Percentiles rank a stretch among this genome's conserved stretches.
Conservation (phyloP, 1,284 basidiomycete genomes). For the Cystobasidium sp. region DNA sequence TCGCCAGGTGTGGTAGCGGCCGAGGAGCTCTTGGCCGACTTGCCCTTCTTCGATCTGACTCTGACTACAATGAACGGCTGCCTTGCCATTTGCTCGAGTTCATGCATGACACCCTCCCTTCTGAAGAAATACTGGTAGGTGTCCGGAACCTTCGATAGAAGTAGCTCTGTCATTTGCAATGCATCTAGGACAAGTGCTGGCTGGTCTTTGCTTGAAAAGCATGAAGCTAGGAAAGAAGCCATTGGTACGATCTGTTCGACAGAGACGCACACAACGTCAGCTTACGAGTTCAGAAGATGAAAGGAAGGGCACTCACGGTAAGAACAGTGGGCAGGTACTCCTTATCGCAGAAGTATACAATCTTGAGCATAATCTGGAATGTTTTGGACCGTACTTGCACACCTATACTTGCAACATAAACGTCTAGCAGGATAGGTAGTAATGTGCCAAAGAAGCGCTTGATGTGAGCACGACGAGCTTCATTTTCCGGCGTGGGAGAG, state of each 20-base stretch:
- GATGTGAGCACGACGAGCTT: constrained; percentile 61
- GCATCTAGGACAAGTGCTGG: constrained; percentile 80
- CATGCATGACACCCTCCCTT: constrained; percentile 90
- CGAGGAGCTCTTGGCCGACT: constrained; percentile 3
- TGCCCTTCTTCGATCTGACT: constrained; percentile 59
- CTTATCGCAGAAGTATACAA: constrained; percentile 80
- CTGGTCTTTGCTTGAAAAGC: constrained; percentile 87
- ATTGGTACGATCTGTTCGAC: constrained; percentile 75
- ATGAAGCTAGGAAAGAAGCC: constrained; percentile 87
- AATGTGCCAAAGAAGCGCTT: constrained; percentile 79
- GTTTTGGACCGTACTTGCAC: constrained; percentile 83
- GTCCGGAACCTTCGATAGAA: constrained; percentile 76
- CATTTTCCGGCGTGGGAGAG: constrained; percentile 57
- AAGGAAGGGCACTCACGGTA: constrained; percentile 62
- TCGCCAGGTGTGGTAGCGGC: constrained; percentile 19
- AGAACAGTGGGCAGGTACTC: constrained; percentile 75
- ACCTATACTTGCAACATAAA: constrained; percentile 90
- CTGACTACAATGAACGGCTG: constrained; percentile 62
- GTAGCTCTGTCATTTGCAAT: constrained; percentile 85
- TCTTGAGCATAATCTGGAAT: constrained; percentile 81
- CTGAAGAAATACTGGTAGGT: constrained; percentile 85
- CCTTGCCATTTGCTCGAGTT: constrained; percentile 75
- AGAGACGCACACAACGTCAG: background rate
- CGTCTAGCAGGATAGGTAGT: constrained; percentile 89
- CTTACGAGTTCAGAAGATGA: background rate